Base-by-base conservation (phyloP, 2,329 filamentous ascomycete genomes). In the Diaporthe australafricana region DNA sequence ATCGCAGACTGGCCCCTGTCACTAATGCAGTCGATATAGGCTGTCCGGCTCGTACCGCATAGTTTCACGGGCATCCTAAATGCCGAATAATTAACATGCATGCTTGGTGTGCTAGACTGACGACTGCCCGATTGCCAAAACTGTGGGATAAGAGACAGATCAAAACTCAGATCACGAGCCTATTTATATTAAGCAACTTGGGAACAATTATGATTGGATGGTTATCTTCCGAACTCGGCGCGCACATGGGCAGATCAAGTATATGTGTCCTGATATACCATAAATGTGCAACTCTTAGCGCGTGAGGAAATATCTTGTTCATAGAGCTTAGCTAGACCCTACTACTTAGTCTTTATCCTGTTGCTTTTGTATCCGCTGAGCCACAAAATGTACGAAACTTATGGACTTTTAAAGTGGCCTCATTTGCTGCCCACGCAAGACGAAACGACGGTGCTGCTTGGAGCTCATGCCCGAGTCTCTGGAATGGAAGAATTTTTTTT, bases 391-490 rank as follows among this genome's bases (percentile, higher is more conserved):
- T 25, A 3, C 14, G 38, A 50, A 65, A 30, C 38, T 25, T 25
- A 65, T 25, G 25, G n/a, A 38, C n/a, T 65, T 38, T 25, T 38
- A 38, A 38, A 38, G 30, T 50, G 60, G 20, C 30, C 60, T 38
- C 30, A 38, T 50, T 65, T 65, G 60, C 45, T 11, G 7, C 50
- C 16, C 30, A 50, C 30, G n/a, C 60, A 65, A 65, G 45, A 9
- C 60, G 60, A 65, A 65, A 65, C 60, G 30, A 50, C 60, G 60
- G 60, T 65, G 60, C 60, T 25, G 14, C 45, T 50, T 50, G 42
- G 60, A 20, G 6, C 45, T 50, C 42, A 65, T 65, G 60, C 45
- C 45, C 2, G 45, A 25, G 45, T 50, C 30, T 48, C 14, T 7
- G 32, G 20, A 20, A 38, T 25, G 30, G 8, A 65, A n/a, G n/a